These are phyloP conservation scores for Sclerospora graminicola DNA, from an alignment of 352 stramenopile genomes.

Conservation along the genomic window DNA sequence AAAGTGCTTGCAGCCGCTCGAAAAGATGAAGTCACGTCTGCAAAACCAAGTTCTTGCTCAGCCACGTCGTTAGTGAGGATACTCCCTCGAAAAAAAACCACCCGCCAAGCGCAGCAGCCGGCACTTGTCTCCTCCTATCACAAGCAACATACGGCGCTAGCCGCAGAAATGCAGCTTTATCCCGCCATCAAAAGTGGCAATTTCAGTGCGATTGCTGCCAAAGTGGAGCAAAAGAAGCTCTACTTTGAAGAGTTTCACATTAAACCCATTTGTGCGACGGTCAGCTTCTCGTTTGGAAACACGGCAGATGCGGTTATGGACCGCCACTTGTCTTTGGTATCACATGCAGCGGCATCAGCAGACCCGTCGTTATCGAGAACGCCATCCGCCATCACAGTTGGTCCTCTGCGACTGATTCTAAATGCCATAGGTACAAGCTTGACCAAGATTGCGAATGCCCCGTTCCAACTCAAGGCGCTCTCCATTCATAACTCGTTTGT, in stretches of 20 bases:
- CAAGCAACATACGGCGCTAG: slow-evolving; percentile 21
- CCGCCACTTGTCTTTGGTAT: slow-evolving; percentile 31
- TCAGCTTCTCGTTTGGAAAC: slow-evolving; percentile 79
- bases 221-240: slow-evolving; percentile 68
- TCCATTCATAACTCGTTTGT: slow-evolving; percentile 81
- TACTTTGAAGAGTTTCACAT: slow-evolving; percentile 88
- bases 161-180: slow-evolving; percentile 27
- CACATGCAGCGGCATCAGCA: slow-evolving; percentile 16
- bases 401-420: slow-evolving; percentile 69
- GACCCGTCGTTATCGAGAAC: slow-evolving; percentile 22
- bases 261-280: slow-evolving; percentile 64
- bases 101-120: slow-evolving; percentile 8
- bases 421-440: slow-evolving; percentile 82
- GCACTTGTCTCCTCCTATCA: slow-evolving; percentile 8
- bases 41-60: slow-evolving; percentile 17
- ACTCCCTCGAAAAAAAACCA: slow-evolving; percentile 17
- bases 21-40: slow-evolving; percentile 48
- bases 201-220: slow-evolving; percentile 24
- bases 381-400: slow-evolving; percentile 49
- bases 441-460: slow-evolving; percentile 83
- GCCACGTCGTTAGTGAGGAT: slow-evolving; percentile 23
- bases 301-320: slow-evolving; percentile 55
- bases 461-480: slow-evolving; percentile 70
- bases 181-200: slow-evolving; percentile 18
- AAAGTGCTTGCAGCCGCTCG: slow-evolving; percentile 62